Evolutionary conservation across 2,329 filamentous ascomycete genomes (phyloP).

Genomic region (Paracamarosporium sp.): DNA sequence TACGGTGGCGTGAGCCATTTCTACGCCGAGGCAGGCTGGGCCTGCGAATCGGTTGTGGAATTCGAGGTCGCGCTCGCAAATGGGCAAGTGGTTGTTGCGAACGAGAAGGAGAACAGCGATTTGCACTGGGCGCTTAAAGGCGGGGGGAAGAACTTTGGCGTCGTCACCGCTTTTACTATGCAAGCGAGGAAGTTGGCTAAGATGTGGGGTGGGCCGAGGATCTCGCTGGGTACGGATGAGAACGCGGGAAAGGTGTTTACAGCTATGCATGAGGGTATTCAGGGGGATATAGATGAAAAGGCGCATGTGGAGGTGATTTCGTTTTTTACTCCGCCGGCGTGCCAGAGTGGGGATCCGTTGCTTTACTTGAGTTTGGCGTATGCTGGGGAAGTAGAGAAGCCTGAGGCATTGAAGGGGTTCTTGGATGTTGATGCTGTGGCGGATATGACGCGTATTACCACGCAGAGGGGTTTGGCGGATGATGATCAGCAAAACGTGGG

Average conservation of each 20-base stretch:
- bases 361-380: background rate
- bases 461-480: slow-evolving; percentile 2
- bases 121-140: slow-evolving; percentile 40
- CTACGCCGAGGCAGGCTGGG: slow-evolving; percentile 7
- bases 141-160: slow-evolving; percentile 23
- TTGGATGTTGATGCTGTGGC: background rate
- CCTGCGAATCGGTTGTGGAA: slow-evolving; percentile 14
- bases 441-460: background rate
- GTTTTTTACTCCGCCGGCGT: background rate
- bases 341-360: background rate
- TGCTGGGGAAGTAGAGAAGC: slow-evolving; percentile 1
- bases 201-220: background rate
- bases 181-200: background rate
- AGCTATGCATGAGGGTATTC: background rate
- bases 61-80: slow-evolving; percentile 42
- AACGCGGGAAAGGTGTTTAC: background rate
- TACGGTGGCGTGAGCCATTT: background rate
- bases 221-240: background rate
- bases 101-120: background rate
- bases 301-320: slow-evolving; percentile 5
- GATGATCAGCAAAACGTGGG: slow-evolving; percentile 1
- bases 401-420: background rate
- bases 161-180: slow-evolving; percentile 14
- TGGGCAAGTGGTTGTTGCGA: slow-evolving; percentile 21
- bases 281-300: background rate